Percentiles rank a stretch among this genome's conserved stretches.
These are phyloP conservation scores for Candida sojae DNA, from an alignment of 1,139 yeast genomes.

Conservation along the genomic window DNA sequence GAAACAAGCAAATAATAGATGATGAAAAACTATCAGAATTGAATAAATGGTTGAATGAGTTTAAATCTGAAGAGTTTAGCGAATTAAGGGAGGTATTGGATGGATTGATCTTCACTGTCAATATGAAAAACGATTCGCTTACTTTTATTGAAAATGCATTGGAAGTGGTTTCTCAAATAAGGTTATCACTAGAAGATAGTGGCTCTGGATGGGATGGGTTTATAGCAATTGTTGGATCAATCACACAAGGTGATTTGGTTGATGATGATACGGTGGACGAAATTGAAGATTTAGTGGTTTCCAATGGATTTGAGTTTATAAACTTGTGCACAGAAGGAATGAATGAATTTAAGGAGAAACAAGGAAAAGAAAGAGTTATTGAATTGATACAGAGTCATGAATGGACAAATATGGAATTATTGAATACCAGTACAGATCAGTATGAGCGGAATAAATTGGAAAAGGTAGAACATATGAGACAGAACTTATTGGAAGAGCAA, in stretches of 20 bases:
- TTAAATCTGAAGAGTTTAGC: slow-evolving; percentile 27
- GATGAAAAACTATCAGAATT: slow-evolving; percentile 18
- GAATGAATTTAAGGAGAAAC: slow-evolving; percentile 28
- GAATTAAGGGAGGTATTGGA: slow-evolving; percentile 42
- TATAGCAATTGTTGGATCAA: slow-evolving; percentile 26
- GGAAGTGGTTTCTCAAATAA: slow-evolving; percentile 17
- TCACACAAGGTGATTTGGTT: slow-evolving; percentile 5
- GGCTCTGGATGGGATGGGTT: slow-evolving; percentile 24
- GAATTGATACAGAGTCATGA: slow-evolving; percentile 44
- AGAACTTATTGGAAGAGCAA: slow-evolving; percentile 22
- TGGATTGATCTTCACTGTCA: slow-evolving; percentile 39
- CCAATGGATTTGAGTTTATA: slow-evolving; percentile 35
- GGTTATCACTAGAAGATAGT: slow-evolving; percentile 15
- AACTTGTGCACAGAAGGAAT: slow-evolving; percentile 23
- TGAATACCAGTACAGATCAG: slow-evolving; percentile 10
- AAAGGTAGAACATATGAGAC: slow-evolving; percentile 28
- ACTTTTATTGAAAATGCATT: slow-evolving; percentile 19
- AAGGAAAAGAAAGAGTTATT: slow-evolving; percentile 30
- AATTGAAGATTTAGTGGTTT: slow-evolving; percentile 31
- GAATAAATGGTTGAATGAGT: slow-evolving; percentile 32
- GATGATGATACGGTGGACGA: slow-evolving; percentile 16
- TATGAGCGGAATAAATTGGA: slow-evolving; percentile 22
- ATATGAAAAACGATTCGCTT: slow-evolving; percentile 19
- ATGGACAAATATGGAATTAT: slow-evolving; percentile 31
- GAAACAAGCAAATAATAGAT: slow-evolving; percentile 11